phyloP scores from a whole-genome alignment of 768 basidiomycete genomes.

The Lepiota brunneoincarnata region DNA sequence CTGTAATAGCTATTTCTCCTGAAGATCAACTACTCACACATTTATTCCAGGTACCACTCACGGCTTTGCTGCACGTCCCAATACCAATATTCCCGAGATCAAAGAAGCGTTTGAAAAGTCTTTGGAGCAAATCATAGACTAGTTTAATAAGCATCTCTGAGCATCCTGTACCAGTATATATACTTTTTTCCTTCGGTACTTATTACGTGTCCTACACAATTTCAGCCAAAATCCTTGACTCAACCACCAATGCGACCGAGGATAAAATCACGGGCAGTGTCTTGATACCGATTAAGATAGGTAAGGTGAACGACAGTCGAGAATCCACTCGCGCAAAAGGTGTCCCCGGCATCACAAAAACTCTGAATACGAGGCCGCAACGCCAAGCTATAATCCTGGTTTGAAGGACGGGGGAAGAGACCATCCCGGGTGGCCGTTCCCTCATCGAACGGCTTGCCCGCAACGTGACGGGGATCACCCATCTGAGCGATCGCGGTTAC shows the following conservation, averaged over 20 bases:
- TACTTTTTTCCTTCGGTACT: too few species aligned
- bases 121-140: constrained; percentile 39
- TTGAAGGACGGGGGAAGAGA: constrained; percentile 18
- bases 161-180: too few species aligned
- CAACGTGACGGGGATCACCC: constrained; percentile 24
- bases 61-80: constrained; percentile 42
- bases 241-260: constrained; percentile 22
- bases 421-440: constrained; percentile 17
- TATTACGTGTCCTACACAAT: too few species aligned
- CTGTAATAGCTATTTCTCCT: too few species aligned
- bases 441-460: constrained; percentile 21
- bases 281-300: constrained; percentile 23
- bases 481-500: constrained; percentile 23
- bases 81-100: constrained; percentile 32
- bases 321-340: constrained; percentile 23
- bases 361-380: constrained; percentile 19
- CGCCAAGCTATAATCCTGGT: constrained; percentile 18
- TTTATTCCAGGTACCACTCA: constrained; percentile 38
- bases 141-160: constrained; percentile 35
- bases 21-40: too few species aligned
- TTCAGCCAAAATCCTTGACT: background rate
- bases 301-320: constrained; percentile 17
- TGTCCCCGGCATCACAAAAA: constrained; percentile 24
- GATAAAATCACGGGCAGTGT: constrained; percentile 21
- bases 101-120: constrained; percentile 39